Evolutionary conservation across 352 stramenopile genomes (phyloP), one percentile per base, ranked within the genome.

Genomic region (Globisporangium uncinulatum): DNA sequence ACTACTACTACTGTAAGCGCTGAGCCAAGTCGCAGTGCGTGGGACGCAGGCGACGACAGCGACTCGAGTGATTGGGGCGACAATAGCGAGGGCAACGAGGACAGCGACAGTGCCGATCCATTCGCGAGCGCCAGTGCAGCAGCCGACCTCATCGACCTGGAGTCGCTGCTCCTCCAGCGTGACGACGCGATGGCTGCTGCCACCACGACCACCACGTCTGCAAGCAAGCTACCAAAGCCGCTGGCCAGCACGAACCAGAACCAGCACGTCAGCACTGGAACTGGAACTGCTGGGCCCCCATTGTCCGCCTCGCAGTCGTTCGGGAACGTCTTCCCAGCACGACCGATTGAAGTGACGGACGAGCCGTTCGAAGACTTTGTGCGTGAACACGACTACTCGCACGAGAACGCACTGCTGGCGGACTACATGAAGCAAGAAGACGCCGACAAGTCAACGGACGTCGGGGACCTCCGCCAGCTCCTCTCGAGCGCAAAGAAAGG

Each of bases 351-450:
- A 39, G 84, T 94, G 31, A 71, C 88, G 20, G 74, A 91, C 24
- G 84, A 94, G 37, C 84, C 84, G 17, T 88, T 74, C 54, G 82
- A 90, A 58, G 67, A 87, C 51, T 86, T 83, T 55, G 73, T 57
- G 24, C 62, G 62, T 4, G 79, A 85, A 53, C 70, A 89, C 58
- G 69, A 91, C 49, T 94, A 72, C 51, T 71, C 63, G 6, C 73
- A 94, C 51, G 84, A 94, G 48, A 85, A 89, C 36, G 63, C 75
- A 44, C 56, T 94, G 17, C 66, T 92, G 4, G 73, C 91, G 42
- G 65, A 86, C 31, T 94, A 94, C 65, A 87, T 94, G 61, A 84
- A 76, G 24, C 69, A 83, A 10, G 82, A 94, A 51, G 80, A 92
- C 48, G 82, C 89, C 17, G 80, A 91, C 2, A 92, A 92, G 39